Evolutionary conservation across 176 grass and related monocot species (phyloP).

Genomic region (Puya raimondii): DNA sequence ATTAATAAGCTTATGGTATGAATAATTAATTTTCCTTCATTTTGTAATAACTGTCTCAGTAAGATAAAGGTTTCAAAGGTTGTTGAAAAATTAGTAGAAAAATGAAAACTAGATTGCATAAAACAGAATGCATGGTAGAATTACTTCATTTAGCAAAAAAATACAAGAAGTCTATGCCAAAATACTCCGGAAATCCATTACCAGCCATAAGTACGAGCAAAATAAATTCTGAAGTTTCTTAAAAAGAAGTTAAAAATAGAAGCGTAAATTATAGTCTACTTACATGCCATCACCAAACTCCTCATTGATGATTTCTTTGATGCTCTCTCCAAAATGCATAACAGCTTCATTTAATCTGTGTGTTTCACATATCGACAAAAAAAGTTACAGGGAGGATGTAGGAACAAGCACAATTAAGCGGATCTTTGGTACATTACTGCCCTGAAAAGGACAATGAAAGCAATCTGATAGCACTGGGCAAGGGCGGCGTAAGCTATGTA

Average conservation of each 20-base stretch:
- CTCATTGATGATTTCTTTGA: slow-evolving; percentile 97
- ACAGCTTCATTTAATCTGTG: slow-evolving; percentile 93
- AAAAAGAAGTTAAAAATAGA: slow-evolving; percentile 11
- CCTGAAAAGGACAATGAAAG: too few relatives aligned
- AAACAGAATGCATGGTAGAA: not conserved
- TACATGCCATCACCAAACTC: slow-evolving; percentile 99
- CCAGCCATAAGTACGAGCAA: not conserved
- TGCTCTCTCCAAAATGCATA: slow-evolving; percentile 98
- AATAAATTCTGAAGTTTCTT: not conserved
- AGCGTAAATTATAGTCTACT: slow-evolving; percentile 15
- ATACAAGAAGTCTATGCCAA: not conserved
- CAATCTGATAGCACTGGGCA: too few relatives aligned
- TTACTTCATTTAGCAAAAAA: not conserved
- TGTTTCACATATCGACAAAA: slow-evolving; percentile 1
- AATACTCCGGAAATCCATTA: not conserved
- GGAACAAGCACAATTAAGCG: not conserved
- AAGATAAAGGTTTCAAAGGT: too few relatives aligned
- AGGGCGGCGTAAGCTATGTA: too few relatives aligned
- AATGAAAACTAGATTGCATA: too few relatives aligned
- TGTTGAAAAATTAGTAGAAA: too few relatives aligned
- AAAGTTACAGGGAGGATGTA: not conserved
- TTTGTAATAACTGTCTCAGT: too few relatives aligned
- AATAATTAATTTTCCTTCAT: too few relatives aligned
- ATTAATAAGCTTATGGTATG: too few relatives aligned
- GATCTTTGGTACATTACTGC: not conserved